These are phyloP conservation scores for Pseudogymnoascus sp. DNA, from an alignment of 2,329 filamentous ascomycete genomes.

Conservation along the genomic window DNA sequence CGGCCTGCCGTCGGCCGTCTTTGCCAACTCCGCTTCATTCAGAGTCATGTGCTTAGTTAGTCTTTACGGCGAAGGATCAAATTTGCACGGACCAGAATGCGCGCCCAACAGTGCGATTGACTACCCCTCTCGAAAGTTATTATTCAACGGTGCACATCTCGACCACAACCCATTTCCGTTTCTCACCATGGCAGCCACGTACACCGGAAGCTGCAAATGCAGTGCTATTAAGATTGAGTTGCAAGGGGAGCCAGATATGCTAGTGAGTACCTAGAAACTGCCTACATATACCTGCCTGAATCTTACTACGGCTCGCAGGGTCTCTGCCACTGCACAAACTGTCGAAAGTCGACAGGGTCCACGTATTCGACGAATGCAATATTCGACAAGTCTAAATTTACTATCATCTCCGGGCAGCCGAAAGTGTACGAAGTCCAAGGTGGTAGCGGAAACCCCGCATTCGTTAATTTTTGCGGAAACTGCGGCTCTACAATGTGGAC, in stretches of 20 bases:
- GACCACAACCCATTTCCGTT: not conserved
- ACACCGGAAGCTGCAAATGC: constrained; percentile 1
- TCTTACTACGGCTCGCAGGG: not conserved
- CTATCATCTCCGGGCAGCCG: not conserved
- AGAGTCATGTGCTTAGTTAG: no score
- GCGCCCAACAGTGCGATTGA: no score
- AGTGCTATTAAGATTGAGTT: not conserved
- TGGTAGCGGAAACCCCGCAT: not conserved
- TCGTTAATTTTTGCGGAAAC: not conserved
- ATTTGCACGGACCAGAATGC: no score
- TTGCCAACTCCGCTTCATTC: not conserved
- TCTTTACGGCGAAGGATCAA: no score
- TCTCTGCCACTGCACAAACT: constrained; percentile 3
- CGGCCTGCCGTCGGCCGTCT: not conserved
- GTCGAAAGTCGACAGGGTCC: constrained; percentile 1
- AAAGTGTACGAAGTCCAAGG: not conserved
- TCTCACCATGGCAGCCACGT: not conserved
- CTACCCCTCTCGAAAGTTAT: no score
- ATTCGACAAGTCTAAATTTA: not conserved
- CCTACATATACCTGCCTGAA: not conserved
- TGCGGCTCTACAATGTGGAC: not conserved
- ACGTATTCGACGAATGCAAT: not conserved
- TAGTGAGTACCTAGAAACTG: not conserved
- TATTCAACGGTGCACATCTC: no score
- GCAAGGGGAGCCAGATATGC: not conserved